Conservation (phyloP, 768 basidiomycete species). For the Hericium rajendrae region DNA sequence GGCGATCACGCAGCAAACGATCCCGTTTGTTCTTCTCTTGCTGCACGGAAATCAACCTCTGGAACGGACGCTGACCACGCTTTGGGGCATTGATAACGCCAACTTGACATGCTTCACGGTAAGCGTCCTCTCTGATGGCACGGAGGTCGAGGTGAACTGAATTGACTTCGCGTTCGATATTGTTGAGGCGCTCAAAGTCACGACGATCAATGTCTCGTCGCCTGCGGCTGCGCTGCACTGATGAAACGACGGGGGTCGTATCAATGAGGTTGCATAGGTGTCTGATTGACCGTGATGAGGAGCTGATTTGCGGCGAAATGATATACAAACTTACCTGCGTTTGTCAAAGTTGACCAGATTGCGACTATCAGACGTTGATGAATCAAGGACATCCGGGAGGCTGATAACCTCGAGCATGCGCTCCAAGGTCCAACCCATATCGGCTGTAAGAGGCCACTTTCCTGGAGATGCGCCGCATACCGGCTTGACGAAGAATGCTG, state of each 20-base stretch:
- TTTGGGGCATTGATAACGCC: constrained; percentile 39
- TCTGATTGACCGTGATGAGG: constrained; percentile 26
- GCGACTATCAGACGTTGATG: constrained; percentile 36
- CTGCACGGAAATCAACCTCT: constrained; percentile 50
- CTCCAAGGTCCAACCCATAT: constrained; percentile 79
- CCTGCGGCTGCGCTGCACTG: constrained; percentile 32
- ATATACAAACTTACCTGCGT: constrained; percentile 41
- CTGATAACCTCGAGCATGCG: constrained; percentile 72
- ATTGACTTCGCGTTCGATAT: constrained; percentile 61
- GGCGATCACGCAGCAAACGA: constrained; percentile 52
- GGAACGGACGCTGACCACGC: constrained; percentile 56
- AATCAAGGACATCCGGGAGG: constrained; percentile 58
- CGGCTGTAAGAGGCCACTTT: constrained; percentile 48
- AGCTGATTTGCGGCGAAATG: background rate
- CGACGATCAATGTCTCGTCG: constrained; percentile 51
- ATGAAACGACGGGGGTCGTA: constrained; percentile 38
- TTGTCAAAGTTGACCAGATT: constrained; percentile 76
- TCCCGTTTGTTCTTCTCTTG: constrained; percentile 80
- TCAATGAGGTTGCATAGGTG: constrained; percentile 56
- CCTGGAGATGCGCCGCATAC: constrained; percentile 29
- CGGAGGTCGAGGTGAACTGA: constrained; percentile 59
- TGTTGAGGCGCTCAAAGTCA: constrained; percentile 68
- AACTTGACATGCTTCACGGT: constrained; percentile 46
- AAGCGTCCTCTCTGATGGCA: constrained; percentile 66
- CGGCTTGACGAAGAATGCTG: constrained; percentile 44